phyloP scores from a whole-genome alignment of 371 early-diverging fungal genomes.

The Capillidium heterosporum region DNA sequence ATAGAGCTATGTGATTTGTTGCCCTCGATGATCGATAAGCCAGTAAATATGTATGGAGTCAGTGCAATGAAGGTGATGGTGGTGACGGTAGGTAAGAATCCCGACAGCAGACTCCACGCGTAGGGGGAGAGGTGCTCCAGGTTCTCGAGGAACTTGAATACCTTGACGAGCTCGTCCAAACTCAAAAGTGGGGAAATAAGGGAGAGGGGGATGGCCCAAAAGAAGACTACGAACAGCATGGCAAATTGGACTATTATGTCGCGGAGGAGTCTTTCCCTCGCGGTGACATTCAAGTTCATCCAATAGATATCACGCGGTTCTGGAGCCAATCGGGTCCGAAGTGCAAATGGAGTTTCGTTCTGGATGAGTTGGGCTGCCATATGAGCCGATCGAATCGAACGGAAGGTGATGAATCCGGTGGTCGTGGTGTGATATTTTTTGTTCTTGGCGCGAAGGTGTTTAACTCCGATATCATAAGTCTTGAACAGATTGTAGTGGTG shows the following conservation, averaged over 20 bases:
- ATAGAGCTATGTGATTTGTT: constrained; percentile 35
- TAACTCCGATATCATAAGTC: constrained; percentile 18
- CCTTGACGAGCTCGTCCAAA: constrained; percentile 39
- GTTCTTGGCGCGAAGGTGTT: background rate
- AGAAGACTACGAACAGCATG: constrained; percentile 36
- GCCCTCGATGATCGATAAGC: constrained; percentile 29
- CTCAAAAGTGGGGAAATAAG: constrained; percentile 54
- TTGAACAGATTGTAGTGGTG: constrained; percentile 13
- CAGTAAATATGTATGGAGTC: constrained; percentile 42
- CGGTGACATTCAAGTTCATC: constrained; percentile 49
- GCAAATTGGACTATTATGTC: constrained; percentile 26
- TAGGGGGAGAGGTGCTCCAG: constrained; percentile 24
- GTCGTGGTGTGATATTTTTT: constrained; percentile 12
- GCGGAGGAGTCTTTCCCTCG: constrained; percentile 23
- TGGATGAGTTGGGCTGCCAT: constrained; percentile 1
- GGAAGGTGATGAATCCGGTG: constrained; percentile 38
- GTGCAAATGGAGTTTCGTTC: constrained; percentile 21
- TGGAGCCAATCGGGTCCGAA: constrained; percentile 56
- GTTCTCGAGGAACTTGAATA: constrained; percentile 23
- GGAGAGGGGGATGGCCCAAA: constrained; percentile 47
- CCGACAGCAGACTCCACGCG: constrained; percentile 30
- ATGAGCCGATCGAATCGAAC: constrained; percentile 15
- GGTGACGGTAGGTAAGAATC: constrained; percentile 14
- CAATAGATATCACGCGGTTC: constrained; percentile 85
- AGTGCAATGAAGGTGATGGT: constrained; percentile 41